Conservation (phyloP, 257 asterid species). For the Primulina eburnea region DNA sequence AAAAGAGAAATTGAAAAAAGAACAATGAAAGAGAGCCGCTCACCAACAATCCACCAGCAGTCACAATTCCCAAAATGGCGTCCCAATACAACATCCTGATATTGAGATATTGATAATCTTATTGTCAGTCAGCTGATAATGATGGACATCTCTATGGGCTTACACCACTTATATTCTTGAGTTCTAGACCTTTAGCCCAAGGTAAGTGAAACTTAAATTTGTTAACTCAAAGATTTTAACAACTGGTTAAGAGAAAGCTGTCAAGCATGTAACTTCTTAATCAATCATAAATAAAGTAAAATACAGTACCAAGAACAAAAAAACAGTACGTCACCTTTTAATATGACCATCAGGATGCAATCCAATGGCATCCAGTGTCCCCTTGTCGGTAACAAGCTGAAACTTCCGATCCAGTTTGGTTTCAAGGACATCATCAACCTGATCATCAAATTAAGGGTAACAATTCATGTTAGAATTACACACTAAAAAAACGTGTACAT, state of each 20-base stretch:
- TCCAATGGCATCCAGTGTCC: conserved; percentile 96
- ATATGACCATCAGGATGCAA: conserved; percentile 95
- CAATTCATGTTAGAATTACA: conserved; percentile 15
- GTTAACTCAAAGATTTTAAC: background rate
- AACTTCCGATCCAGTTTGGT: conserved; percentile 75
- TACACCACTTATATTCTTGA: conserved; percentile 16
- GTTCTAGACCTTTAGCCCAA: background rate
- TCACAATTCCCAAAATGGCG: conserved; percentile 68
- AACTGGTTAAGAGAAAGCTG: background rate
- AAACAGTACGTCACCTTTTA: conserved; percentile 54
- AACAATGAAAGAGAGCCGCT: conserved; percentile 27
- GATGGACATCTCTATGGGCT: conserved; percentile 9
- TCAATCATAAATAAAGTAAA: conserved; percentile 4
- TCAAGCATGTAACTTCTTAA: background rate
- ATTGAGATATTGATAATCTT: conserved; percentile 21
- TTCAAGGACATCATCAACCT: conserved; percentile 95
- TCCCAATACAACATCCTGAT: conserved; percentile 95
- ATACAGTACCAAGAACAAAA: background rate
- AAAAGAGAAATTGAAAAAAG: background rate
- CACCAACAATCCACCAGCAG: conserved; percentile 92
- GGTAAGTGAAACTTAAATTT: background rate
- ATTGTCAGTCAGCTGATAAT: conserved; percentile 7
- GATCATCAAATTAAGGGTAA: conserved; percentile 30
- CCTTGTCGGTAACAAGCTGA: conserved; percentile 88
- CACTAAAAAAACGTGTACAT: conserved; percentile 4